These are phyloP conservation scores for Chloris gayana DNA, from an alignment of 176 grass and related monocot species.

Conservation along the genomic window DNA sequence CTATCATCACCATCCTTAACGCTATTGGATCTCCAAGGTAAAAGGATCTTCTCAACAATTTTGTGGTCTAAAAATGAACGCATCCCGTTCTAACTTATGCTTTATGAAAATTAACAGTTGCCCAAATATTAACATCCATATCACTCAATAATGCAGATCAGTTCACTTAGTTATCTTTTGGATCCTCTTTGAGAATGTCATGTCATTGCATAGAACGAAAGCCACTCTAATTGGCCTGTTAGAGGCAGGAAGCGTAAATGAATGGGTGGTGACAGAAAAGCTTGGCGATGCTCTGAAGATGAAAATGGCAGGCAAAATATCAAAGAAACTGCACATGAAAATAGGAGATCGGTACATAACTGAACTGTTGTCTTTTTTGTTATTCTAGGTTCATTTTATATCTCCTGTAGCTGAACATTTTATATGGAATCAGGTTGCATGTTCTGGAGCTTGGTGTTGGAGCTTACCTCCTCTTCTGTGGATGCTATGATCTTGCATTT, in stretches of 20 bases:
- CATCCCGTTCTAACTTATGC: neutral
- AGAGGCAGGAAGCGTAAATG: constrained; percentile 76
- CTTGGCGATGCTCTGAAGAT: constrained; percentile 66
- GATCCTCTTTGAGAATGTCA: constrained; percentile 89
- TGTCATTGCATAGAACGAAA: constrained; percentile 90
- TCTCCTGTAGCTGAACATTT: constrained; percentile 16
- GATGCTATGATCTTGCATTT: constrained; percentile 60
- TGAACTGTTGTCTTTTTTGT: neutral
- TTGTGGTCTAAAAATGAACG: neutral
- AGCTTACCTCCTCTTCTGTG: constrained; percentile 74
- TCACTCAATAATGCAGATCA: constrained; percentile 51
- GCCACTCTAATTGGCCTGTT: constrained; percentile 72
- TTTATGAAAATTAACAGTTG: neutral
- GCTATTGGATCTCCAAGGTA: constrained; percentile 69
- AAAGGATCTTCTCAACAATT: constrained; percentile 16
- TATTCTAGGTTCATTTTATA: constrained; percentile 3
- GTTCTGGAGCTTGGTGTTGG: constrained; percentile 64
- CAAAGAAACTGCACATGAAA: constrained; percentile 50
- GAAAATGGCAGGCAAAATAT: constrained; percentile 45
- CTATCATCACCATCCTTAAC: constrained; percentile 72
- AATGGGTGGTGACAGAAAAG: constrained; percentile 90
- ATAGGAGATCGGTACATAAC: constrained; percentile 56
- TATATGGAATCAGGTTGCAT: constrained; percentile 58
- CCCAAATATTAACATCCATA: constrained; percentile 11
- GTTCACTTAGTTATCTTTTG: constrained; percentile 78